These are phyloP conservation scores for Bruguiera sexangula DNA, from an alignment of 345 rosid species.

Conservation along the genomic window DNA sequence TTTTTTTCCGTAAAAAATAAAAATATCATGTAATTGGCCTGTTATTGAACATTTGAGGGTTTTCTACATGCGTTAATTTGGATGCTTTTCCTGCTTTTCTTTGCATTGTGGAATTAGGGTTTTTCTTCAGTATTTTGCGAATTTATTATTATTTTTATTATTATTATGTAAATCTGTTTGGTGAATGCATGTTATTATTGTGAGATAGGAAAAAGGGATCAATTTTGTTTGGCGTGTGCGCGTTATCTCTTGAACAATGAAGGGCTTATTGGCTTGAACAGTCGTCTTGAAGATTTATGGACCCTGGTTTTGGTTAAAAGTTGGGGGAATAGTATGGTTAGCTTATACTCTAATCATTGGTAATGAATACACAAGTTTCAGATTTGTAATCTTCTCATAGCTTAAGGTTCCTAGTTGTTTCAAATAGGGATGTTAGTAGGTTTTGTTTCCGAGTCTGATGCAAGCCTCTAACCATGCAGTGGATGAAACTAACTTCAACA, in stretches of 20 bases:
- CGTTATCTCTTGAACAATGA: too few relatives aligned
- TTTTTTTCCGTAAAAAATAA: background rate
- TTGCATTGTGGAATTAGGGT: background rate
- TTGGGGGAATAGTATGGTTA: too few relatives aligned
- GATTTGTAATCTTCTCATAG: background rate
- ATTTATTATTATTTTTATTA: background rate
- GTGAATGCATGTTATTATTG: too few relatives aligned
- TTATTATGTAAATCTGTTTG: background rate
- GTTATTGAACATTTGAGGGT: background rate
- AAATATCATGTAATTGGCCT: too few relatives aligned
- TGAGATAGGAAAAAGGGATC: too few relatives aligned
- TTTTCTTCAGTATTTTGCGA: background rate
- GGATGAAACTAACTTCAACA: too few relatives aligned
- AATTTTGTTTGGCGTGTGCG: too few relatives aligned
- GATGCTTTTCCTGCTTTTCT: background rate
- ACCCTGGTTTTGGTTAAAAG: too few relatives aligned
- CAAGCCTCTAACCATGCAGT: background rate
- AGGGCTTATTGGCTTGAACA: background rate
- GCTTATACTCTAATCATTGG: background rate
- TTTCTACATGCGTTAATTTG: slow-evolving; percentile 1
- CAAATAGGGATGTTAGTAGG: background rate
- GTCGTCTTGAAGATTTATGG: background rate
- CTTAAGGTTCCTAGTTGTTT: background rate
- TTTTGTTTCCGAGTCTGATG: background rate
- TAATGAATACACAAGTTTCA: background rate